Conservation (phyloP, 2,329 filamentous ascomycete species). For the Passalora sequoiae region DNA sequence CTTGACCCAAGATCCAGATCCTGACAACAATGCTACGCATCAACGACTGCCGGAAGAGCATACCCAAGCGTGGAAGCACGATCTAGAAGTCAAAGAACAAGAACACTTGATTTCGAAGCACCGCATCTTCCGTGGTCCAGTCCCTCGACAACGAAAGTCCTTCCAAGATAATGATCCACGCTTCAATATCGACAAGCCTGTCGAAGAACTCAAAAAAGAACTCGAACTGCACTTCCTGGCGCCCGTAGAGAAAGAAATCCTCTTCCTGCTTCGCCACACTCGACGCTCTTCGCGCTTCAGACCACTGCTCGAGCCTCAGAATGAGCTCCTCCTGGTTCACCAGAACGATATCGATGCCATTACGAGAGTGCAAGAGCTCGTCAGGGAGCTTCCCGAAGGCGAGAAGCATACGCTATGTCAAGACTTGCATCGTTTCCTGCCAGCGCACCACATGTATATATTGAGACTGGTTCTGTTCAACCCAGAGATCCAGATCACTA, state of each 20-base stretch:
- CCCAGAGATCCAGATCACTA: constrained; percentile 4
- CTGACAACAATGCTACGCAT: constrained; percentile 1
- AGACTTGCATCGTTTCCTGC: constrained; percentile 1
- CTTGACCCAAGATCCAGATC: constrained; percentile 1
- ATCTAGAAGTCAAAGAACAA: background rate
- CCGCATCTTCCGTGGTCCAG: constrained; percentile 1
- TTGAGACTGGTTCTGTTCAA: constrained; percentile 6
- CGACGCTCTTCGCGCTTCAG: constrained; percentile 4
- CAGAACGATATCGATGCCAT: background rate
- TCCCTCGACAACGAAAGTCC: constrained; percentile 1
- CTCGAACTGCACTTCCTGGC: constrained; percentile 4
- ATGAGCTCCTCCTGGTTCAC: constrained; percentile 6
- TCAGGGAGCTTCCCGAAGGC: background rate
- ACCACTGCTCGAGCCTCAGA: constrained; percentile 4
- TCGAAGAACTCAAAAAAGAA: background rate
- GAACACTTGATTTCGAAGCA: background rate
- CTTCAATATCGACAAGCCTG: background rate
- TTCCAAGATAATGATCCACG: background rate
- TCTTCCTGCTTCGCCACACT: constrained; percentile 1
- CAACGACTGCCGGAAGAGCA: constrained; percentile 3
- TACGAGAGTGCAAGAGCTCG: background rate
- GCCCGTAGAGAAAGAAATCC: constrained; percentile 3
- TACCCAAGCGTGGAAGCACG: background rate
- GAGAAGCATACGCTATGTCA: constrained; percentile 3
- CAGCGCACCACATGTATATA: constrained; percentile 1